Evolutionary conservation across 2,329 filamentous ascomycete genomes (phyloP), one percentile per base, ranked within the genome.

Genomic region (Hirsutella thompsonii): DNA sequence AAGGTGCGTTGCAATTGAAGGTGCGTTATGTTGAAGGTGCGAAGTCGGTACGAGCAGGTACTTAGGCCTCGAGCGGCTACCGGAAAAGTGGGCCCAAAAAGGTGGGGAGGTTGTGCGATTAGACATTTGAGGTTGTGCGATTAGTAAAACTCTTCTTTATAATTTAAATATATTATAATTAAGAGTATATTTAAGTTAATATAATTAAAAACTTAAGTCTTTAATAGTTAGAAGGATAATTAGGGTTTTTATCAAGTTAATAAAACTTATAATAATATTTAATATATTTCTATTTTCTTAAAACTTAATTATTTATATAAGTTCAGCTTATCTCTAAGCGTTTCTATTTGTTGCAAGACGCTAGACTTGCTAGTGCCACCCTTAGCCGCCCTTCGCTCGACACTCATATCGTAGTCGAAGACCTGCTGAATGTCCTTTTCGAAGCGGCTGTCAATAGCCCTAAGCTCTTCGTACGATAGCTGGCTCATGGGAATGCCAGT

Each of bases 361-460:
- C 74, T 72, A 11, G 71, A 72, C 63, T 74, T 79, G 65, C 83
- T 88, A 20, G 84, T 92, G 21, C 86, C 85, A 20, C 87, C 88
- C 49, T 78, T 79, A 3, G 84, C 80, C 34, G 77, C 74, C 54
- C 82, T 77, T 67, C 82, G 72, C 70, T 94, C 87, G 6, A 94
- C 85, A 45, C 81, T 85, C 47, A 75, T 75, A 63, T 93, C 81
- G 54, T 92, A 94, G 62, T 93, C 74, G 55, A 94, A 83, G 20
- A 76, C 75, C 37, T 75, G 66, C 37, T 73, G 61, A 33, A 93
- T 75, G 56, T 92, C 85, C 44, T 79, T 70, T 23, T 74, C 79
- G 47, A 93, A 84, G 39, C 83, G 70, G 1, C 61, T 52, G 48
- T 90, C 83, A 3, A 93, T 73, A 4, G 60, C 68, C 63, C 82